Evolutionary conservation across 164 flowering plant species (phyloP).

Genomic region (Warburgia ugandensis): DNA sequence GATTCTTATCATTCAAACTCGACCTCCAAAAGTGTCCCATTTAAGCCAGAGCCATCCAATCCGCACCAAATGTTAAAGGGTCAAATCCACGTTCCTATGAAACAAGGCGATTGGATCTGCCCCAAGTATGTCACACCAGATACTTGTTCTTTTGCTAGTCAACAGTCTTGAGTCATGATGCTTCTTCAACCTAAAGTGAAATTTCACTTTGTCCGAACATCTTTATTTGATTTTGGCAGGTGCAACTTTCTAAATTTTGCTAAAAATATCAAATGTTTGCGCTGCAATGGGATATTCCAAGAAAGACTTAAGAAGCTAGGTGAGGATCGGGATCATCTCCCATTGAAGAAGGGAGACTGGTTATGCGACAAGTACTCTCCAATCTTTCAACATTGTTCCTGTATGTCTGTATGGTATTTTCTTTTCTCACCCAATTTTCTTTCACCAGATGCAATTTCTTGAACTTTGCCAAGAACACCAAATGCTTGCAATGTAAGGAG

Average conservation of each 20-base stretch:
- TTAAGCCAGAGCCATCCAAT: slow-evolving; percentile 12
- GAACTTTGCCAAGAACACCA: slow-evolving; percentile 82
- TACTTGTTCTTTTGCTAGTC: not conserved
- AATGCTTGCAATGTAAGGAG: slow-evolving; percentile 70
- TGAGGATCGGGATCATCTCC: slow-evolving; percentile 64
- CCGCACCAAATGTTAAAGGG: slow-evolving; percentile 13
- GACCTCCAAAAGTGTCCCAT: slow-evolving; percentile 8
- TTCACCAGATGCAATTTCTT: slow-evolving; percentile 72
- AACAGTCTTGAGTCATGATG: not conserved
- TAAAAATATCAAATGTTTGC: slow-evolving; percentile 69
- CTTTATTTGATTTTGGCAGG: slow-evolving; percentile 24
- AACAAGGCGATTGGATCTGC: slow-evolving; percentile 79
- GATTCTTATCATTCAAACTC: slow-evolving; percentile 16
- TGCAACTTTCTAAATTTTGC: slow-evolving; percentile 82
- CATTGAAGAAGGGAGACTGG: slow-evolving; percentile 94
- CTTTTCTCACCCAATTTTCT: not conserved
- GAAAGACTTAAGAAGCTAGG: slow-evolving; percentile 41
- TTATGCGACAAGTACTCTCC: slow-evolving; percentile 58
- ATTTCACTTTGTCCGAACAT: not conserved
- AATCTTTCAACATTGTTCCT: not conserved
- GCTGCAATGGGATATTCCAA: slow-evolving; percentile 42
- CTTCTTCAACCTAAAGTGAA: not conserved
- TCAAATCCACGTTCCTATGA: slow-evolving; percentile 36
- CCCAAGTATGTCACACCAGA: slow-evolving; percentile 46
- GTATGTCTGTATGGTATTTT: not conserved